These are phyloP conservation scores for Heterotrichella gracilis DNA, from an alignment of 352 stramenopile genomes.

Conservation along the genomic window DNA sequence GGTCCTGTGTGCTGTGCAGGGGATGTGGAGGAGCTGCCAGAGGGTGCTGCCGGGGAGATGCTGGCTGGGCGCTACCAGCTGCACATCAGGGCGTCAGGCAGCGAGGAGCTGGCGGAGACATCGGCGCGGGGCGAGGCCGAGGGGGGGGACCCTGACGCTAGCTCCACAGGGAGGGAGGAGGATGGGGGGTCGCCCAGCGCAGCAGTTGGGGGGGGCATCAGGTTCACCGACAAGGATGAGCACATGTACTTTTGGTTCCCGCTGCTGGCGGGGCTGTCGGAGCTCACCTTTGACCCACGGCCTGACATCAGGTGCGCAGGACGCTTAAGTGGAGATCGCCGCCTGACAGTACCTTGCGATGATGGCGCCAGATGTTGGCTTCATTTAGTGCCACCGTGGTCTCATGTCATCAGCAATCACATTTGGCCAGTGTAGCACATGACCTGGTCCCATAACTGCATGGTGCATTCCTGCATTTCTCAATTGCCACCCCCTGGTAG, in stretches of 20 bases:
- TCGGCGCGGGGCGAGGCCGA: slow-evolving; percentile 18
- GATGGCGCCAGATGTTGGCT: too few relatives aligned
- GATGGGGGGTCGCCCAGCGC: not conserved
- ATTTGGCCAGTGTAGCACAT: too few relatives aligned
- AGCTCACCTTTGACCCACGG: slow-evolving; percentile 47
- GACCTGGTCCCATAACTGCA: too few relatives aligned
- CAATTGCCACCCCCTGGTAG: not conserved
- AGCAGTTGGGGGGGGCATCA: slow-evolving; percentile 25
- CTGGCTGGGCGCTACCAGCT: slow-evolving; percentile 11
- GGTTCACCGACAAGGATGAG: slow-evolving; percentile 22
- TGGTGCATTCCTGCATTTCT: too few relatives aligned
- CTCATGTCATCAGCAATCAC: too few relatives aligned
- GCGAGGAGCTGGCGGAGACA: slow-evolving; percentile 12
- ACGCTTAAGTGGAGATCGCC: too few relatives aligned
- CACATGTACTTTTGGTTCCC: slow-evolving; percentile 63
- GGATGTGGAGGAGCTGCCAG: not conserved
- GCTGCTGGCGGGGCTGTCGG: slow-evolving; percentile 69
- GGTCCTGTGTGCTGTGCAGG: too few relatives aligned
- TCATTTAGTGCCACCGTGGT: too few relatives aligned
- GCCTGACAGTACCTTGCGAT: too few relatives aligned
- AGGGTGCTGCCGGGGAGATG: not conserved
- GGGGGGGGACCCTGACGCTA: slow-evolving; percentile 13
- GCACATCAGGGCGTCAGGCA: slow-evolving; percentile 10
- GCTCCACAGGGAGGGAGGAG: slow-evolving; percentile 23
- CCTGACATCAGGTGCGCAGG: slow-evolving; percentile 49